These are phyloP conservation scores for Fusarium concolor DNA, from an alignment of 2,329 filamentous ascomycete genomes.

Conservation along the genomic window DNA sequence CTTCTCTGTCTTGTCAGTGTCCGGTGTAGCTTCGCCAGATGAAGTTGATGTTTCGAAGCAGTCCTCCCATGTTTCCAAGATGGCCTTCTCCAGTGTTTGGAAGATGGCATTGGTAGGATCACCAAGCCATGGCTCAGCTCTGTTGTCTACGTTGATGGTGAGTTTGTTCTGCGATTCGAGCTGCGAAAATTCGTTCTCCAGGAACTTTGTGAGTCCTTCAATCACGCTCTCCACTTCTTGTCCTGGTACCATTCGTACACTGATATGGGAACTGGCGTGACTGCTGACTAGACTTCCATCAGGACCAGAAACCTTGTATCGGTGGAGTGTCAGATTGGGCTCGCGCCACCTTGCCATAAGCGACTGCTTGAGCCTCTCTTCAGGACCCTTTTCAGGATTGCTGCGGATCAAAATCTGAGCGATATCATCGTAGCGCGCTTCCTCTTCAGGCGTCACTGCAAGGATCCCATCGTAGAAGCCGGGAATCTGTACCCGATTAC, in stretches of 20 bases:
- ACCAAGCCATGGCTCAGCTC: constrained; percentile 95
- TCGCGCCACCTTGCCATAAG: constrained; percentile 96
- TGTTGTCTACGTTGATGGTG: constrained; percentile 86
- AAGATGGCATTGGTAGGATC: constrained; percentile 93
- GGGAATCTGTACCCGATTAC: constrained; percentile 85
- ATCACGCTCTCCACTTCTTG: constrained; percentile 87
- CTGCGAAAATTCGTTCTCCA: constrained; percentile 76
- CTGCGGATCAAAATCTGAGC: constrained; percentile 78
- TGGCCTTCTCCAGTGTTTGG: constrained; percentile 84
- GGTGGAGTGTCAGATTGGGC: constrained; percentile 92
- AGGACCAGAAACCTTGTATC: constrained; percentile 91
- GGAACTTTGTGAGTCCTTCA: constrained; percentile 71
- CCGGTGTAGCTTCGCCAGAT: constrained; percentile 24
- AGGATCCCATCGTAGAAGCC: constrained; percentile 90
- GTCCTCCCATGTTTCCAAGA: constrained; percentile 85
- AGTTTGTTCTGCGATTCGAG: constrained; percentile 86
- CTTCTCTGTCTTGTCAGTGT: constrained; percentile 26
- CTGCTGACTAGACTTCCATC: constrained; percentile 93
- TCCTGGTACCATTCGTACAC: constrained; percentile 90
- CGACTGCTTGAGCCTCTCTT: constrained; percentile 80
- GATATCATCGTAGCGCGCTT: constrained; percentile 85
- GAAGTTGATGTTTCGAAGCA: constrained; percentile 51
- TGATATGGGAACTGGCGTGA: constrained; percentile 88
- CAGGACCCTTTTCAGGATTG: constrained; percentile 69
- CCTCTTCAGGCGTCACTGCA: constrained; percentile 78